Conservation (phyloP, 2,329 filamentous ascomycete species). For the Apiospora marii region DNA sequence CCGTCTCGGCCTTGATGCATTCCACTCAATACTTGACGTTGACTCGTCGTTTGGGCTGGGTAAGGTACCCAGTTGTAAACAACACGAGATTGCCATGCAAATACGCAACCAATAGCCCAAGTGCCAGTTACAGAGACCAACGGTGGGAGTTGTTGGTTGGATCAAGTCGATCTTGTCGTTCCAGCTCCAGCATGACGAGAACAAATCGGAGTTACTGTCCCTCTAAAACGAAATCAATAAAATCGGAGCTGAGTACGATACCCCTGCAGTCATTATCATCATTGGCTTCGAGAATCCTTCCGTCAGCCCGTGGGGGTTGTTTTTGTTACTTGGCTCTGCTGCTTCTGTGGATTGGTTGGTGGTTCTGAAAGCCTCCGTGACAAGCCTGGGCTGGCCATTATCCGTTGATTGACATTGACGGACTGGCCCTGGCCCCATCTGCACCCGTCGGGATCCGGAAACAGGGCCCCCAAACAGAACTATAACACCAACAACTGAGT, state of each 20-base stretch:
- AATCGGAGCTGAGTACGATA: constrained; percentile 13
- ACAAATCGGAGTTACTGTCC: constrained; percentile 4
- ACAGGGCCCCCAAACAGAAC: not conserved
- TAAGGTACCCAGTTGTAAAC: not conserved
- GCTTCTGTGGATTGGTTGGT: constrained; percentile 3
- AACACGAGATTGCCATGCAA: not conserved
- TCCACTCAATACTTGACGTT: not conserved
- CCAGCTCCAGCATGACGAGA: not conserved
- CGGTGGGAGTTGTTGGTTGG: not conserved
- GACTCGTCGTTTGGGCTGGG: constrained; percentile 4
- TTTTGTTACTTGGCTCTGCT: constrained; percentile 8
- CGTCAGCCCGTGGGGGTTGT: constrained; percentile 22
- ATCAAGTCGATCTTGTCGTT: not conserved
- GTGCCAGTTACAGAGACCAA: not conserved
- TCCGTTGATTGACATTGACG: not conserved
- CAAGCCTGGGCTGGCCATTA: not conserved
- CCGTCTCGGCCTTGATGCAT: constrained; percentile 5
- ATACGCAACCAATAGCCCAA: not conserved
- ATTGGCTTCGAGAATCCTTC: constrained; percentile 25
- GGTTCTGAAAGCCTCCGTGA: not conserved
- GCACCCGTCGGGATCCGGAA: not conserved
- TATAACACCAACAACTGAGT: not conserved
- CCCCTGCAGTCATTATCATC: not conserved
- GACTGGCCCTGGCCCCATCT: not conserved
- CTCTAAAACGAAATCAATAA: not conserved